Conservation (phyloP, 169 alveolate species). For the Theileria annulata region DNA sequence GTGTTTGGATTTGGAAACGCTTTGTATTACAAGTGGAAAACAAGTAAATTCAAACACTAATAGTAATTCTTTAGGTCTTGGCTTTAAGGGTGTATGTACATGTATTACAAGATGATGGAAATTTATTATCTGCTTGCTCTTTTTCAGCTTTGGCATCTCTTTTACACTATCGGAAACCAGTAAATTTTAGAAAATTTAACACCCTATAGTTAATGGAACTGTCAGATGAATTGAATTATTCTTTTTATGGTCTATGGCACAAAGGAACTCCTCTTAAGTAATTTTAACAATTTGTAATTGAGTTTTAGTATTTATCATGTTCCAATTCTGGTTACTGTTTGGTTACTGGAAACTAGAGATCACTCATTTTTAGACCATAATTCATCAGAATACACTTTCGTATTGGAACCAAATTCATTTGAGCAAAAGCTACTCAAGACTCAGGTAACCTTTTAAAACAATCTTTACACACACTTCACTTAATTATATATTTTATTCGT, state of each 20-base stretch:
- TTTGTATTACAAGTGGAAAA: slow-evolving; percentile 58
- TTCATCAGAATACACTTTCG: slow-evolving; percentile 5
- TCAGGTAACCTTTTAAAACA: slow-evolving; percentile 1
- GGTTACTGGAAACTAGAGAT: background rate
- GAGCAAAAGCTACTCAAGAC: slow-evolving; percentile 32
- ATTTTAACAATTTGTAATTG: background rate
- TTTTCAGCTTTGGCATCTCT: slow-evolving; percentile 63
- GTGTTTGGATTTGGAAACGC: slow-evolving; percentile 65
- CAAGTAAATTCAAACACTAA: slow-evolving; percentile 26
- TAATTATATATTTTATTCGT: too few relatives aligned
- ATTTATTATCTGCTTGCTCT: slow-evolving; percentile 60
- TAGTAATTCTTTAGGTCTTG: slow-evolving; percentile 55
- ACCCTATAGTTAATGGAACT: background rate
- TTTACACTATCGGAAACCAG: slow-evolving; percentile 54
- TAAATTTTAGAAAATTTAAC: background rate
- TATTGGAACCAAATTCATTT: slow-evolving; percentile 36
- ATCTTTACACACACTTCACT: background rate
- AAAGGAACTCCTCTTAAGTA: slow-evolving; percentile 26
- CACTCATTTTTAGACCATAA: slow-evolving; percentile 28
- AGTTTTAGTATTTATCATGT: slow-evolving; percentile 32
- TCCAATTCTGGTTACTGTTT: slow-evolving; percentile 24
- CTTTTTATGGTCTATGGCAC: slow-evolving; percentile 11
- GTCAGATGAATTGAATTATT: slow-evolving; percentile 5
- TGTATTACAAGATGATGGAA: slow-evolving; percentile 69
- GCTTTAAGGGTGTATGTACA: slow-evolving; percentile 60